Base-by-base conservation (phyloP, 2,329 filamentous ascomycete genomes). In the Penicillium sp. region DNA sequence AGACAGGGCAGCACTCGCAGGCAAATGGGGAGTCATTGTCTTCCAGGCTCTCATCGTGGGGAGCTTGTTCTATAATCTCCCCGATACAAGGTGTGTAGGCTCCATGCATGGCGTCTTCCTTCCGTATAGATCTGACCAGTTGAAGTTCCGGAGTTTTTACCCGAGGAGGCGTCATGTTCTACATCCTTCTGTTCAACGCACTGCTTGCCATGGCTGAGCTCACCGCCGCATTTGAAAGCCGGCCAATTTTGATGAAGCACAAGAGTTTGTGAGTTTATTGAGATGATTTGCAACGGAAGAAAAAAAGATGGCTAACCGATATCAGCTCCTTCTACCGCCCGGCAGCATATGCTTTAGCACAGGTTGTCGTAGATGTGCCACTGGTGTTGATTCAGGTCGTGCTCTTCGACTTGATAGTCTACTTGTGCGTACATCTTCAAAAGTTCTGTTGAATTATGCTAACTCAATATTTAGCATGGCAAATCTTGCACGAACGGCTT, bases 201-300 rank as follows among this genome's bases (percentile, higher is more conserved):
- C 65, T 84, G 7, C 68, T 83, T 20, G 78, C 80, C 3, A 58
- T 83, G 32, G 75, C 77, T 4, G 79, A 84, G 53, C 69, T 81
- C 27, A 79, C 80, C 0, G 63, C 79, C 1, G 74, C 80, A 0
- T 86, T 85, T 48, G 64, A 73, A 33, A 76, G 74, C 15, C 76
- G 81, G 30, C 81, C 81, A 0, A 84, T 87, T 40, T 62, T 87
- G 26, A 65, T 84, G 37, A 86, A 86, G 59, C 83, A 86, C 62
- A 84, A 84, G 56, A 79, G 75, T 16, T 86, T 84, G 68, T 70
- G 43, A 48, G 68, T 7, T 23, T 41, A 11, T 10, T 4, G 4
- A 2, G 0, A 3, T 16, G 14, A 23, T 15, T 15, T 11, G n/a
- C 4, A 9, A 18, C 2, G 7, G 9, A 8, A 29, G 7, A 11